Conservation (phyloP, 345 rosid genomes). For the Corchorus capsularis region DNA sequence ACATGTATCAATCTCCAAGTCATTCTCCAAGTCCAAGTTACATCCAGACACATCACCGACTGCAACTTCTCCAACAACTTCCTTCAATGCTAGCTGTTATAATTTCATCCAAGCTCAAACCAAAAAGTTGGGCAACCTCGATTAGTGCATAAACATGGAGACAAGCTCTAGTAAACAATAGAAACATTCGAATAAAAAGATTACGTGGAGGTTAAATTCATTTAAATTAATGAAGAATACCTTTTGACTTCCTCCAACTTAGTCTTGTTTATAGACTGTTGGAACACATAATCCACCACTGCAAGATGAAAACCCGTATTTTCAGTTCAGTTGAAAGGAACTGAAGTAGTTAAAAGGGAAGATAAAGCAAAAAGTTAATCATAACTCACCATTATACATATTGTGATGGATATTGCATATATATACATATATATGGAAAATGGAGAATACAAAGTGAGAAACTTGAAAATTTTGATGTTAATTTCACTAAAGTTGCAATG, state of each 20-base stretch:
- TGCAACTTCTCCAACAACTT: no score
- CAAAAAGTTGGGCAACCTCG: no score
- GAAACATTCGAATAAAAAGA: no score
- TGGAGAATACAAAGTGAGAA: constrained; percentile 12
- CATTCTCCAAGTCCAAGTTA: no score
- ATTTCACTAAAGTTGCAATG: background rate
- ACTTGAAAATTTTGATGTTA: background rate
- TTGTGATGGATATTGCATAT: constrained; percentile 85
- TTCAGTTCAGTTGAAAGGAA: constrained; percentile 3
- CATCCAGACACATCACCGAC: no score
- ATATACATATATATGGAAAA: constrained; percentile 57
- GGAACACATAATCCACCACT: constrained; percentile 33
- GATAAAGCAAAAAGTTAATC: background rate
- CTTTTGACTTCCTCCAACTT: constrained; percentile 52
- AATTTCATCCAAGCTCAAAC: no score
- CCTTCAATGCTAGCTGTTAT: no score
- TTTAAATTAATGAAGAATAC: constrained; percentile 21
- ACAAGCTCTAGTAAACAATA: no score
- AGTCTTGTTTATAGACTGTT: constrained; percentile 42
- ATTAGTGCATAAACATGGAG: no score
- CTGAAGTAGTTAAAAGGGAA: background rate
- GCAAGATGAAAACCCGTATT: constrained; percentile 40
- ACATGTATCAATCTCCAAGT: no score
- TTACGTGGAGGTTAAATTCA: no score
- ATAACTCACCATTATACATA: constrained; percentile 72